Evolutionary conservation across 768 basidiomycete species (phyloP).

Genomic region (Coprinopsis sp.): DNA sequence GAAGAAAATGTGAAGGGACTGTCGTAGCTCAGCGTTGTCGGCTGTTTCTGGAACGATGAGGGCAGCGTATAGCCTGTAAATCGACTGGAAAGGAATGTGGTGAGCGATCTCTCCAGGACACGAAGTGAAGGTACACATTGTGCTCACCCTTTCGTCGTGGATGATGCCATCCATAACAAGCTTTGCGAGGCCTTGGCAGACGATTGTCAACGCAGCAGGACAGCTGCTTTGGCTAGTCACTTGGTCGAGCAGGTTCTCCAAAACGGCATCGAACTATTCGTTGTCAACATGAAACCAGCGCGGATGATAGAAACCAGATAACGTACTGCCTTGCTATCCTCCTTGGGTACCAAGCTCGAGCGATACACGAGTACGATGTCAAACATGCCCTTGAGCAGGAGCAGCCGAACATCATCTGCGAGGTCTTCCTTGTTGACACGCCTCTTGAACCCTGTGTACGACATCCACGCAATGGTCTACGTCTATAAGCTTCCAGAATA

Average conservation of each 20-base stretch:
- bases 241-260: conserved; percentile 30
- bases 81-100: conserved; percentile 33
- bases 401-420: neutral
- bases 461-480: neutral
- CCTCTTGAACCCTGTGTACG: neutral
- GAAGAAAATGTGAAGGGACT: conserved; percentile 85
- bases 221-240: conserved; percentile 43
- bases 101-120: conserved; percentile 37
- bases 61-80: conserved; percentile 36
- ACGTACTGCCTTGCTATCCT: neutral
- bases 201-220: conserved; percentile 56
- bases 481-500: neutral
- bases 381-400: neutral
- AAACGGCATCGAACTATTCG: conserved; percentile 18
- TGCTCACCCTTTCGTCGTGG: conserved; percentile 61
- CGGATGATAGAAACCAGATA: neutral
- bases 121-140: no score
- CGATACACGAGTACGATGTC: neutral
- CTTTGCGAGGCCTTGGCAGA: conserved; percentile 83
- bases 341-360: neutral
- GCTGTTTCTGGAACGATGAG: conserved; percentile 80
- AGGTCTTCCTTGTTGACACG: neutral
- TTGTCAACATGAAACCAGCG: neutral
- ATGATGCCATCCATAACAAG: conserved; percentile 76
- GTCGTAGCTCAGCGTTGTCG: conserved; percentile 78